Evolutionary conservation across 108 stramenopile genomes (phyloP), one percentile per base, ranked within the genome.

Genomic region (Stephanodiscus minutulus): DNA sequence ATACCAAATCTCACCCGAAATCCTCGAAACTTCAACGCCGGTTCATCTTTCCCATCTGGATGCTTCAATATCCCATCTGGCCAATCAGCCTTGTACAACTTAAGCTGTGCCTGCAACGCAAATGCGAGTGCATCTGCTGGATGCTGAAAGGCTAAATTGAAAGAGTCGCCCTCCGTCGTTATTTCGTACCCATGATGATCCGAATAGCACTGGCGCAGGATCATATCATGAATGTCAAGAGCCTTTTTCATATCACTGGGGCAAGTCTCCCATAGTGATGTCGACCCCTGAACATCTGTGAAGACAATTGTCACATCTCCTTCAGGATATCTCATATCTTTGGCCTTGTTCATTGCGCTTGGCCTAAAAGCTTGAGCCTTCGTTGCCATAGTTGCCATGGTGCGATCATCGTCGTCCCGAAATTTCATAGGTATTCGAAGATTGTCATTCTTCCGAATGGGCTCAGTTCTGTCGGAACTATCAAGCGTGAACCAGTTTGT

Each of bases 271-370:
- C 81, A 82, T 15, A 82, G 33, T 10, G 75, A 61, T 54, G 81
- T 82, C 18, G 58, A 72, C 8, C 81, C 81, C 44, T 82, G 75
- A 33, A 82, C 66, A 66, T 82, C 81, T 8, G 81, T 76, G 36
- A 37, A n/a, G 15, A 59, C 58, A 37, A 59, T 37, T 13, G 58
- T 59, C 50, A 52, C 20, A 25, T 52, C 50, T 52, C 50, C 50
- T 25, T 18, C 7, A 25, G 50, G 50, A 52, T 52, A 52, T 25
- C 5, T 52, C 50, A 52, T 52, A 18, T 52, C 50, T 21, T 52
- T 52, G 22, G 50, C 50, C 50, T 52, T 52, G 20, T 21, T 52
- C 50, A 24, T 52, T 21, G 24, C n/a, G 24, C 50, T 25, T 24
- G 50, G 50, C 50, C 50, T 21, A 2, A 25, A 52, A 25, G 50